phyloP scores from a whole-genome alignment of 2,329 filamentous ascomycete genomes.

The Exserohilum rostratum region DNA sequence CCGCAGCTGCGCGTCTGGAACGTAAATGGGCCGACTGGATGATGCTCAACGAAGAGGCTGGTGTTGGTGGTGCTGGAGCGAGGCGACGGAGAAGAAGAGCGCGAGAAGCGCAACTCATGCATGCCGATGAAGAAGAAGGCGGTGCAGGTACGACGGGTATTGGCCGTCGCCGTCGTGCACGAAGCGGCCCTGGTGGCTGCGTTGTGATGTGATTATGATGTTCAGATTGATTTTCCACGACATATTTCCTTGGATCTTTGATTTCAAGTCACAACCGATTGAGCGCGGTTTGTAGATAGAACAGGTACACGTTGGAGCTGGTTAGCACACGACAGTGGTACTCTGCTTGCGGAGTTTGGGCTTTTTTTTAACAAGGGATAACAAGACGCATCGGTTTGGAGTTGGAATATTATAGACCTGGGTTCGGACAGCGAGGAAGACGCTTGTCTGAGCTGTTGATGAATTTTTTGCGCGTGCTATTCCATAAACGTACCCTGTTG shows the following conservation, averaged over 20 bases:
- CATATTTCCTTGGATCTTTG: not conserved
- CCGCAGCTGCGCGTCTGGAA: conserved; percentile 78
- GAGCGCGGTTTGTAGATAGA: not conserved
- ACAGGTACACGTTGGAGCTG: not conserved
- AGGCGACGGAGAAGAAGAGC: conserved; percentile 77
- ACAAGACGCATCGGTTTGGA: conserved; percentile 10
- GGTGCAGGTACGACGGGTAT: conserved; percentile 42
- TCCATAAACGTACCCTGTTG: not conserved
- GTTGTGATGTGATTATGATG: conserved; percentile 52
- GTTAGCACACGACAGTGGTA: not conserved
- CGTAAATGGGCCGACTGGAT: conserved; percentile 93
- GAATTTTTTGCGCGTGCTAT: not conserved
- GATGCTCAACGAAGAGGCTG: conserved; percentile 87
- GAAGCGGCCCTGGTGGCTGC: conserved; percentile 56
- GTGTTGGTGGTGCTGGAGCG: conserved; percentile 65
- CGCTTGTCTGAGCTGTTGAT: not conserved
- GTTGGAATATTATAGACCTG: conserved; percentile 4
- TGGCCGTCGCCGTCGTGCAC: conserved; percentile 53
- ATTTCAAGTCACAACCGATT: not conserved
- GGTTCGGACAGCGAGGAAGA: conserved; percentile 3
- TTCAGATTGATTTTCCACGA: not conserved
- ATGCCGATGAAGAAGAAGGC: conserved; percentile 80
- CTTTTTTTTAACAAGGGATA: not conserved
- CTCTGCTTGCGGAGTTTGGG: not conserved
- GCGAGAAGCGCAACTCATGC: conserved; percentile 78